These are phyloP conservation scores for Nematodospora valgi DNA, from an alignment of 805 yeast genomes.

Conservation along the genomic window DNA sequence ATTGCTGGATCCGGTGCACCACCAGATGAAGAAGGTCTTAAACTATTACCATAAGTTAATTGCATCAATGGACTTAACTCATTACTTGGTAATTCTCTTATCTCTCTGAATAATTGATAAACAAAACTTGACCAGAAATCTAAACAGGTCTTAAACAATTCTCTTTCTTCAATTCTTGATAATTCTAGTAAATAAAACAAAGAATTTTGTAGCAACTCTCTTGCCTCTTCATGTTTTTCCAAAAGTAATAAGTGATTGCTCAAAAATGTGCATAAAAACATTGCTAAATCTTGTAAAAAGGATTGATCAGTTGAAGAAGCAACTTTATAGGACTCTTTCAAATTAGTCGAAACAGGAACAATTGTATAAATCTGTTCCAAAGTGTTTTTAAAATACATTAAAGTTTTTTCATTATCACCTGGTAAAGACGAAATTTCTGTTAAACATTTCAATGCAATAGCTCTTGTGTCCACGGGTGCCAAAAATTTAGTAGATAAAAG, in stretches of 20 bases:
- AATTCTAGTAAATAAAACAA: conserved; percentile 80
- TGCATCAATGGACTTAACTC: conserved; percentile 78
- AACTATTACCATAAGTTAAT: conserved; percentile 42
- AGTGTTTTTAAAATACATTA: conserved; percentile 65
- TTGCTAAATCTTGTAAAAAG: conserved; percentile 89
- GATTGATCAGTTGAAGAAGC: conserved; percentile 88
- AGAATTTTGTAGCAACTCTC: conserved; percentile 62
- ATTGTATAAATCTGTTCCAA: conserved; percentile 67
- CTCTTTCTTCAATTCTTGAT: conserved; percentile 92
- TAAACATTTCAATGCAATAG: conserved; percentile 83
- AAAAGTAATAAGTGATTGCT: conserved; percentile 65
- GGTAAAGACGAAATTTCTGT: conserved; percentile 84
- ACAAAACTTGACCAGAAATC: conserved; percentile 94
- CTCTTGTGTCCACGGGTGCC: conserved; percentile 73
- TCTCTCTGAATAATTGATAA: conserved; percentile 77
- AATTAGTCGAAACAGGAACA: conserved; percentile 70
- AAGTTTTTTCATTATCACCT: conserved; percentile 53
- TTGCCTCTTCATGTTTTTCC: conserved; percentile 53
- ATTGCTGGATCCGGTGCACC: conserved; percentile 87
- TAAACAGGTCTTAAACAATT: conserved; percentile 88
- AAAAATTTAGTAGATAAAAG: conserved; percentile 74
- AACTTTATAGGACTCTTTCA: conserved; percentile 64
- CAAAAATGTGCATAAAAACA: conserved; percentile 84
- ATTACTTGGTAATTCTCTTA: conserved; percentile 70
- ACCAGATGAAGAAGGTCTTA: conserved; percentile 47